A percentile compares a stretch with the other conserved stretches of the same genome.
Evolutionary conservation across 371 early-diverging fungal genomes (phyloP).

Genomic region (Rhizopus sp.): DNA sequence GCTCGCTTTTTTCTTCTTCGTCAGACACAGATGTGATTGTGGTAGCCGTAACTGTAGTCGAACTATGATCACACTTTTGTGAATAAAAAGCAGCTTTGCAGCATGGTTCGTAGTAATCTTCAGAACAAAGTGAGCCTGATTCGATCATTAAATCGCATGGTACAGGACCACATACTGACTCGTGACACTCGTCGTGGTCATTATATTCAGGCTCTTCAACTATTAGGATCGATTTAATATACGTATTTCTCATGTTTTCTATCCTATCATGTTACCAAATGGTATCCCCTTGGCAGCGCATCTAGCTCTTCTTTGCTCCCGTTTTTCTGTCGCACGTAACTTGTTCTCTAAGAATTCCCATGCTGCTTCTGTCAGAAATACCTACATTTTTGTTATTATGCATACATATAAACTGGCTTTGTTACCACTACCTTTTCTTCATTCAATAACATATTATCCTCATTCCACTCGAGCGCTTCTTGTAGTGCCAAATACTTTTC

Average conservation of each 20-base stretch:
- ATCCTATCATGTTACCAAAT: constrained; percentile 17
- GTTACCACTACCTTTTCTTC: constrained; percentile 20
- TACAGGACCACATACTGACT: constrained; percentile 16
- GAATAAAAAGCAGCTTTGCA: constrained; percentile 33
- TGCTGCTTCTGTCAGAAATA: constrained; percentile 70
- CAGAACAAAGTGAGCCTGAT: constrained; percentile 50
- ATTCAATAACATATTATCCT: constrained; percentile 22
- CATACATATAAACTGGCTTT: background rate
- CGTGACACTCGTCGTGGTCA: constrained; percentile 6
- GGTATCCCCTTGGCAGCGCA: constrained; percentile 36
- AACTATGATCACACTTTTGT: constrained; percentile 25
- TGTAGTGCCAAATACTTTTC: constrained; percentile 27
- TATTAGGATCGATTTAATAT: background rate
- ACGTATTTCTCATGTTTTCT: background rate
- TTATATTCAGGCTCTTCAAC: background rate
- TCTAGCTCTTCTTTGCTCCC: constrained; percentile 36
- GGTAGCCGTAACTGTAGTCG: constrained; percentile 12
- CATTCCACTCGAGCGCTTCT: constrained; percentile 27
- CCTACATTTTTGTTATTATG: constrained; percentile 20
- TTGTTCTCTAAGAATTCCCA: constrained; percentile 72
- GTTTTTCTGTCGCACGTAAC: constrained; percentile 41
- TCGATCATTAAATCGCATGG: constrained; percentile 25
- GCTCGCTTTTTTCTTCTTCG: constrained; percentile 3
- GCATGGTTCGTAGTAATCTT: constrained; percentile 33
- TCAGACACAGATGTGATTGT: constrained; percentile 14